phyloP scores from a whole-genome alignment of 2,329 filamentous ascomycete genomes.

The Diaporthe longicolla region DNA sequence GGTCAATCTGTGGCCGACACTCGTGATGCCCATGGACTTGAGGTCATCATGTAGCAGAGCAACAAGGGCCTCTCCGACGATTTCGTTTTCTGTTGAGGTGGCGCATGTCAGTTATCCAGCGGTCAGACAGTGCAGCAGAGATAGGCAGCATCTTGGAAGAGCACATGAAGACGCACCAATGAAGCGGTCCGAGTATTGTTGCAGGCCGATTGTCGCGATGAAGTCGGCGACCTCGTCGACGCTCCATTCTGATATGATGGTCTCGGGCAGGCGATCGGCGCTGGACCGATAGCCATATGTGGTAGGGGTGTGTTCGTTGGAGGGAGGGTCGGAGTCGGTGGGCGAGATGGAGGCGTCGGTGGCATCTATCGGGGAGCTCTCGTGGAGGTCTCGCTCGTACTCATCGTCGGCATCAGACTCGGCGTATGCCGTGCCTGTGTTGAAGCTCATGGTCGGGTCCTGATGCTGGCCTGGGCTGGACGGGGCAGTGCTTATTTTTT shows the following conservation, averaged over 20 bases:
- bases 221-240: constrained; percentile 93
- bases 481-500: constrained; percentile 9
- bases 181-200: constrained; percentile 87
- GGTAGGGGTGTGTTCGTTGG: constrained; percentile 82
- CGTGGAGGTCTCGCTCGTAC: constrained; percentile 80
- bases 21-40: constrained; percentile 93
- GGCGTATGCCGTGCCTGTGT: constrained; percentile 78
- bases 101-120: constrained; percentile 45
- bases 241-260: constrained; percentile 84
- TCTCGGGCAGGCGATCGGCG: constrained; percentile 78
- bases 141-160: background rate
- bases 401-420: constrained; percentile 88
- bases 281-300: constrained; percentile 78
- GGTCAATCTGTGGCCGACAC: constrained; percentile 93
- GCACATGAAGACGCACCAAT: constrained; percentile 73
- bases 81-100: constrained; percentile 81
- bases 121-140: background rate
- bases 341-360: constrained; percentile 78
- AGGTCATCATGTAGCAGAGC: constrained; percentile 92
- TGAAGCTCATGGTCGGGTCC: constrained; percentile 67
- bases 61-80: constrained; percentile 91
- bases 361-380: constrained; percentile 75
- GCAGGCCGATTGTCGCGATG: constrained; percentile 81
- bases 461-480: constrained; percentile 1
- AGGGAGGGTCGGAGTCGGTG: constrained; percentile 80